Conservation (phyloP, 208 protist species). For the Leishmania amazonensis region DNA sequence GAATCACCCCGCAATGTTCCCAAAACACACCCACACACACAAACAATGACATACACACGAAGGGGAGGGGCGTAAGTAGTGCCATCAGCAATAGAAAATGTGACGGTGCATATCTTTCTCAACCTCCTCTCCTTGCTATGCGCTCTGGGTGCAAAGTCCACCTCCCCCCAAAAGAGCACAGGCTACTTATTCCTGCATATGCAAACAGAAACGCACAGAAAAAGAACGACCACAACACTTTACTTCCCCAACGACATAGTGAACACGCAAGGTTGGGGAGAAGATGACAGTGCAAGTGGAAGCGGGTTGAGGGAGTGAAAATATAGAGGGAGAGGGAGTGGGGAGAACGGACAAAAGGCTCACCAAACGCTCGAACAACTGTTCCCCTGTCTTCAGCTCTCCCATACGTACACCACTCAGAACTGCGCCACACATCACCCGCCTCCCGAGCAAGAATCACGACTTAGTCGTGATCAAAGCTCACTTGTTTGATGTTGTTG, state of each 20-base stretch:
- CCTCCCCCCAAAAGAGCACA: neutral
- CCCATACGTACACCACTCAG: neutral
- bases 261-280: neutral
- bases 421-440: neutral
- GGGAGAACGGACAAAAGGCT: neutral
- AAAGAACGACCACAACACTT: neutral
- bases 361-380: neutral
- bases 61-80: too few relatives aligned
- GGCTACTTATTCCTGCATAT: neutral
- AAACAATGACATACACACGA: neutral
- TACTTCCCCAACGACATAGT: neutral
- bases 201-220: neutral
- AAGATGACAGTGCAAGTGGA: neutral
- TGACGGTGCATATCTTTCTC: neutral
- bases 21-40: neutral
- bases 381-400: neutral
- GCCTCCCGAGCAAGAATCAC: neutral
- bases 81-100: neutral
- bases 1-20: neutral
- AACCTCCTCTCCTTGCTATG: neutral
- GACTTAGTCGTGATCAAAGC: constrained; percentile 41
- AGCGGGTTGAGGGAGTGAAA: neutral
- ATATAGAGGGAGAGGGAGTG: neutral
- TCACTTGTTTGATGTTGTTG: constrained; percentile 50
- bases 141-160: neutral